Evolutionary conservation across 352 stramenopile genomes (phyloP).

Genomic region (Phytophthora gonapodyides): DNA sequence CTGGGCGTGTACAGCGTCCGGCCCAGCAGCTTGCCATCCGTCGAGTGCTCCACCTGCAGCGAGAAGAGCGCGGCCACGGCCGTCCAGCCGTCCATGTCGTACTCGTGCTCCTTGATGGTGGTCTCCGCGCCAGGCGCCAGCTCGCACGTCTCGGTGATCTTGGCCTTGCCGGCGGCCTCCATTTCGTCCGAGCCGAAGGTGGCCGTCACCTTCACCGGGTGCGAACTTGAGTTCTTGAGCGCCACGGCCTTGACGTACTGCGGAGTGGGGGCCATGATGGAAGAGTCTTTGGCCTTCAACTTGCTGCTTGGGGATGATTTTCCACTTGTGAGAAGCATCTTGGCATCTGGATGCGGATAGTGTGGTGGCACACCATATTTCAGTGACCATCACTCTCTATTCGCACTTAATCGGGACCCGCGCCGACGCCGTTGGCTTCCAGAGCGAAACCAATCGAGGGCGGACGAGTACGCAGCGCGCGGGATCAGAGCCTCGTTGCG

Average conservation of each 20-base stretch:
- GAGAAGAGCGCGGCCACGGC: slow-evolving; percentile 62
- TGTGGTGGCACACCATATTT: slow-evolving; percentile 21
- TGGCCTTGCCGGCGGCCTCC: slow-evolving; percentile 64
- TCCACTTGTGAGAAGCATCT: slow-evolving; percentile 16
- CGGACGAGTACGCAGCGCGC: neutral
- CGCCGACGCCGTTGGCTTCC: slow-evolving; percentile 12
- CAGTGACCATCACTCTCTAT: slow-evolving; percentile 12
- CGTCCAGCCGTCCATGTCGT: slow-evolving; percentile 82
- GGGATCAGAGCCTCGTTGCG: slow-evolving; percentile 3
- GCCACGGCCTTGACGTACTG: slow-evolving; percentile 76
- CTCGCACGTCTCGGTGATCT: slow-evolving; percentile 63
- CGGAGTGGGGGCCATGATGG: slow-evolving; percentile 53
- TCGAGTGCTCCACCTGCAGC: slow-evolving; percentile 56
- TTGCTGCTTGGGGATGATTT: slow-evolving; percentile 19
- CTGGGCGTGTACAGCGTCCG: slow-evolving; percentile 59
- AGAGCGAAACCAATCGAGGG: slow-evolving; percentile 16
- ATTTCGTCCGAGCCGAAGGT: slow-evolving; percentile 76
- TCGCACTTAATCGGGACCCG: slow-evolving; percentile 22
- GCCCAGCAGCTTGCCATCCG: slow-evolving; percentile 28
- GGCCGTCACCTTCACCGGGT: slow-evolving; percentile 60
- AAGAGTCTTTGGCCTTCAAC: slow-evolving; percentile 26
- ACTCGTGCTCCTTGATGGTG: slow-evolving; percentile 64
- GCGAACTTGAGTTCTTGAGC: slow-evolving; percentile 69
- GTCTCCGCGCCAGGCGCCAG: slow-evolving; percentile 44
- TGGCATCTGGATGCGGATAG: slow-evolving; percentile 18